Conservation (phyloP, 2,329 filamentous ascomycete genomes). For the Immersiporthe knoxdaviesiana region DNA sequence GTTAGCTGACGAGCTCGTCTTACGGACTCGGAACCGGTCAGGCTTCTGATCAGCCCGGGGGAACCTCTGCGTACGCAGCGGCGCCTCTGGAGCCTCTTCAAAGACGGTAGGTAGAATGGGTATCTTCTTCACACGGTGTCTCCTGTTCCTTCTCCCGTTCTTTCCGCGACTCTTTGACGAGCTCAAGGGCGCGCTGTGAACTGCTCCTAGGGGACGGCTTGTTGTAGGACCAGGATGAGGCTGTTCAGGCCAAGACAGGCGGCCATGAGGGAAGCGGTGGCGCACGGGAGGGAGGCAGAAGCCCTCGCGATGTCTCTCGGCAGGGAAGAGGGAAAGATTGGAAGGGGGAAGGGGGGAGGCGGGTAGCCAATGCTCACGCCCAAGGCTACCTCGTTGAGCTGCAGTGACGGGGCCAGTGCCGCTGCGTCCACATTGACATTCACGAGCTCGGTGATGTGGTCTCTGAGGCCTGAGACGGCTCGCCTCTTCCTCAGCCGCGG, state of each 20-base stretch:
- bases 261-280: background rate
- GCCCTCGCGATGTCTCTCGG: background rate
- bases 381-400: background rate
- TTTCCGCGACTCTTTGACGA: background rate
- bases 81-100: background rate
- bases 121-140: background rate
- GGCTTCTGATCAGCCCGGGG: background rate
- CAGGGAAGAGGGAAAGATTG: background rate
- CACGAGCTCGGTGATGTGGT: background rate
- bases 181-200: background rate
- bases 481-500: slow-evolving; percentile 16
- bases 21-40: background rate
- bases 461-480: slow-evolving; percentile 1
- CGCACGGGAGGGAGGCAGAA: background rate
- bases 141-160: background rate
- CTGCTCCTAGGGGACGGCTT: background rate
- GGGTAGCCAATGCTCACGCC: background rate
- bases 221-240: background rate
- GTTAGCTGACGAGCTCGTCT: background rate
- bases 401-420: background rate
- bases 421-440: background rate
- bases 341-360: background rate
- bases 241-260: background rate
- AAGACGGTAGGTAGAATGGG: background rate
- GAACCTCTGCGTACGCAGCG: background rate